Conservation (phyloP, 1,284 basidiomycete species). For the Thelephora terrestris region DNA sequence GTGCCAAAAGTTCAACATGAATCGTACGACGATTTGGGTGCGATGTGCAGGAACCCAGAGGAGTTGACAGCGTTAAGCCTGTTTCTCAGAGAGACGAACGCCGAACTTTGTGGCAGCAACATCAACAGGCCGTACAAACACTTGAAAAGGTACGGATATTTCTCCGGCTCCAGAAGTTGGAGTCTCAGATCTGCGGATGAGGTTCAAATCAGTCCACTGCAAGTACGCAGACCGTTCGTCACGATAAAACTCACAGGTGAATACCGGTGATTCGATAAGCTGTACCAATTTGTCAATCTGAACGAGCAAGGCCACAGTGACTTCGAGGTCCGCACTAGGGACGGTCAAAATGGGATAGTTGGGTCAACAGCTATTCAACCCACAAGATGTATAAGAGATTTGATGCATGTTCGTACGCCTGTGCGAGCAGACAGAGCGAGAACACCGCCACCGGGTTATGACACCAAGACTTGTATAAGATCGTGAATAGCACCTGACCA, state of each 20-base stretch:
- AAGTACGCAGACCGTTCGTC: neutral
- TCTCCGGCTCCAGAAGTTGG: slow-evolving; percentile 94
- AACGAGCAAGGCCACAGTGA: slow-evolving; percentile 89
- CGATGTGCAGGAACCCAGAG: slow-evolving; percentile 84
- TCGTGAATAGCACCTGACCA: slow-evolving; percentile 87
- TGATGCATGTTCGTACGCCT: slow-evolving; percentile 98
- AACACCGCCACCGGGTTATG: slow-evolving; percentile 97
- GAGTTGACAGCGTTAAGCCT: slow-evolving; percentile 93
- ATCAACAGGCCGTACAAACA: slow-evolving; percentile 96
- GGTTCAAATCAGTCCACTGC: neutral
- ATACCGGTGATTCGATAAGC: slow-evolving; percentile 95
- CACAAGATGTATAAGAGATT: slow-evolving; percentile 96
- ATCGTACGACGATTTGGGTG: slow-evolving; percentile 58
- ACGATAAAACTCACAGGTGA: slow-evolving; percentile 64
- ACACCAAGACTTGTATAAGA: slow-evolving; percentile 95
- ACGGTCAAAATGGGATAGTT: slow-evolving; percentile 2
- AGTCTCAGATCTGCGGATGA: slow-evolving; percentile 72
- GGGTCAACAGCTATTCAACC: slow-evolving; percentile 19
- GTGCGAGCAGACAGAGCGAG: slow-evolving; percentile 89
- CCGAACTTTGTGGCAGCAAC: slow-evolving; percentile 94
- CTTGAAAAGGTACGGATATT: slow-evolving; percentile 95
- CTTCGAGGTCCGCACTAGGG: slow-evolving; percentile 85
- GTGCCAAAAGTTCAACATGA: neutral
- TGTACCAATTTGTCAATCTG: slow-evolving; percentile 99
- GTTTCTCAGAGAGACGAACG: slow-evolving; percentile 92